Conservation (phyloP, 2,329 filamentous ascomycete genomes). For the Fusarium fracticaudum region DNA sequence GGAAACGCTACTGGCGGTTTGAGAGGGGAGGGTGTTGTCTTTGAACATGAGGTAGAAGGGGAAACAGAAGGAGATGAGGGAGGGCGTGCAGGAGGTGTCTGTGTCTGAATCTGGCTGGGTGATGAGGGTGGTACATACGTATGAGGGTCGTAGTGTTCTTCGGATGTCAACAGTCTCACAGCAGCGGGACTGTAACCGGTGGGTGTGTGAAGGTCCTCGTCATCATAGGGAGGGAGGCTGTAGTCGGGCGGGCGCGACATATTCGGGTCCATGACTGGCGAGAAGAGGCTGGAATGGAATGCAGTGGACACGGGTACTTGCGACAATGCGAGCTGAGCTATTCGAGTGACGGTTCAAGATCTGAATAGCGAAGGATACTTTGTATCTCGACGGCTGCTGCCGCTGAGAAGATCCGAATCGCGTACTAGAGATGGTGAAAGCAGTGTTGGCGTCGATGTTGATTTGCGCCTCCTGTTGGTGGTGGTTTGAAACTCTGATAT, state of each 20-base stretch:
- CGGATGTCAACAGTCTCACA: constrained; percentile 71
- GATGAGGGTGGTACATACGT: constrained; percentile 62
- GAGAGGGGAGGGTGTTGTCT: constrained; percentile 16
- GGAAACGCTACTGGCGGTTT: constrained; percentile 28
- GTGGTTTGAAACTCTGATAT: constrained; percentile 21
- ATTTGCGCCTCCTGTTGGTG: constrained; percentile 5
- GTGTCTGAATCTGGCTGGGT: constrained; percentile 20
- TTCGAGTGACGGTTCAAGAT: constrained; percentile 13
- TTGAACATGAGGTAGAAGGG: constrained; percentile 14
- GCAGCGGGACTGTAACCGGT: constrained; percentile 61
- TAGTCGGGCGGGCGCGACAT: constrained; percentile 67
- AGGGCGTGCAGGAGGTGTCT: constrained; percentile 4
- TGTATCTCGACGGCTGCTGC: constrained; percentile 33
- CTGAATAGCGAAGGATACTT: constrained; percentile 6
- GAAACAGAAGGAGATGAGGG: constrained; percentile 2
- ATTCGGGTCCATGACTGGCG: constrained; percentile 58
- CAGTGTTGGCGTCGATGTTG: constrained; percentile 8
- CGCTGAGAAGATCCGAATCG: constrained; percentile 15
- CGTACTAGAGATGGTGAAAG: background rate
- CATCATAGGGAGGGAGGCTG: constrained; percentile 64
- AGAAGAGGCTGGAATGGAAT: constrained; percentile 47
- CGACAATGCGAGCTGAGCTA: constrained; percentile 19
- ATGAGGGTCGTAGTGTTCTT: constrained; percentile 61
- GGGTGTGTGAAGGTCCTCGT: constrained; percentile 57
- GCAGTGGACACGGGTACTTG: constrained; percentile 34